phyloP scores from a whole-genome alignment of 2,329 filamentous ascomycete species.

The Aspergillus bombycis region DNA sequence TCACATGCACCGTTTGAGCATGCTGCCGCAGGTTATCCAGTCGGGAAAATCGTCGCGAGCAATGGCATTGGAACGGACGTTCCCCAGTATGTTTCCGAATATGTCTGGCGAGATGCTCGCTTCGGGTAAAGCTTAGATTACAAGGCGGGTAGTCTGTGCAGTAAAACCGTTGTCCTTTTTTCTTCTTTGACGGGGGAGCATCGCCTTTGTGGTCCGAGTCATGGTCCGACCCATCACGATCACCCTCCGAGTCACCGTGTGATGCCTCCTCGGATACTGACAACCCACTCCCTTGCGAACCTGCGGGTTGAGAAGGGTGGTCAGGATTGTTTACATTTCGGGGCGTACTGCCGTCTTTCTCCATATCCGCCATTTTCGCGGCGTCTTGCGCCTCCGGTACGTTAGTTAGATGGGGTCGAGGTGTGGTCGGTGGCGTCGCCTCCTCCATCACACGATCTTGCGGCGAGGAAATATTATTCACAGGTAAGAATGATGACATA shows the following conservation, averaged over 20 bases:
- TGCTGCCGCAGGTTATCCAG: conserved; percentile 95
- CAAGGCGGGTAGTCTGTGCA: conserved; percentile 95
- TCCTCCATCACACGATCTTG: conserved; percentile 51
- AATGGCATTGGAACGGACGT: conserved; percentile 95
- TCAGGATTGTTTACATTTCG: conserved; percentile 40
- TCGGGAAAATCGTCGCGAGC: conserved; percentile 86
- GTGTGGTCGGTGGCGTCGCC: conserved; percentile 61
- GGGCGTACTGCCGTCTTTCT: conserved; percentile 48
- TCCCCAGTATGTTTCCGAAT: conserved; percentile 99
- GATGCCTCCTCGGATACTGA: conserved; percentile 65
- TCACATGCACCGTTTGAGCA: conserved; percentile 95
- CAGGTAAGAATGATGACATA: conserved; percentile 64
- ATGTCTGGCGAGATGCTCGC: conserved; percentile 91
- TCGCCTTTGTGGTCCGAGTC: conserved; percentile 64
- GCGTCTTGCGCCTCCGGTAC: conserved; percentile 40
- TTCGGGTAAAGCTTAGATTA: conserved; percentile 90
- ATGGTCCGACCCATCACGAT: conserved; percentile 66
- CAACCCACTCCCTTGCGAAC: conserved; percentile 48
- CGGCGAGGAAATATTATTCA: conserved; percentile 59
- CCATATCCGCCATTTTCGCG: conserved; percentile 23
- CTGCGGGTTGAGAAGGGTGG: conserved; percentile 44
- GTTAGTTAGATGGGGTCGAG: conserved; percentile 48
- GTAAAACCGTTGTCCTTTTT: conserved; percentile 94
- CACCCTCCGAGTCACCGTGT: conserved; percentile 75
- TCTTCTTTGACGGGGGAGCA: conserved; percentile 83